Percentiles rank a stretch among this genome's conserved stretches.
These are phyloP conservation scores for Cutaneotrichosporon cavernicola DNA, from an alignment of 1,284 basidiomycete species.

Conservation along the genomic window DNA sequence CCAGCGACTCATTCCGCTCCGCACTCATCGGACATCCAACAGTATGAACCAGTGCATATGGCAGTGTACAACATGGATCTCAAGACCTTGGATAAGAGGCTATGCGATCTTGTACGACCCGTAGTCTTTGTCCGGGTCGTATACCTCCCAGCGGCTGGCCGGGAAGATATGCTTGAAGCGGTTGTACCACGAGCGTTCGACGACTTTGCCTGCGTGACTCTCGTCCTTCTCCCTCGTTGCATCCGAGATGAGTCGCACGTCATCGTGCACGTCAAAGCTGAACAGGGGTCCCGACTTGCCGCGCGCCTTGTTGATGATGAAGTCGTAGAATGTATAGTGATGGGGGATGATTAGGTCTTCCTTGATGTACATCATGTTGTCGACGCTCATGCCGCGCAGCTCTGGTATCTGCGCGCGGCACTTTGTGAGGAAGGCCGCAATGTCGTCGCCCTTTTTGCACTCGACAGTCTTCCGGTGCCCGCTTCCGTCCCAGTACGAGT, in stretches of 20 bases:
- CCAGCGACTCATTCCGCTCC: background rate
- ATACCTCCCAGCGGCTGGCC: slow-evolving; percentile 91
- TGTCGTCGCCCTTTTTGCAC: slow-evolving; percentile 98
- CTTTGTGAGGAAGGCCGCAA: slow-evolving; percentile 85
- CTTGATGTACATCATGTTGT: slow-evolving; percentile 99
- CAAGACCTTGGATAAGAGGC: background rate
- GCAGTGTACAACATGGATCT: slow-evolving; percentile 6
- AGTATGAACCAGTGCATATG: background rate
- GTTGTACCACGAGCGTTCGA: slow-evolving; percentile 93
- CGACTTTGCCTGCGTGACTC: slow-evolving; percentile 97
- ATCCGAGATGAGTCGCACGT: slow-evolving; percentile 91
- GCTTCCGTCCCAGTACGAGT: slow-evolving; percentile 98
- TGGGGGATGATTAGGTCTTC: slow-evolving; percentile 95
- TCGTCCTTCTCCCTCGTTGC: slow-evolving; percentile 97
- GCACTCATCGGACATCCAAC: background rate
- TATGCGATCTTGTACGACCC: slow-evolving; percentile 63
- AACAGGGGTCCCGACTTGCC: slow-evolving; percentile 98
- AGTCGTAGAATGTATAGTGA: slow-evolving; percentile 97
- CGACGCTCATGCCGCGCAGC: slow-evolving; percentile 80
- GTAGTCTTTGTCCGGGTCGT: slow-evolving; percentile 86
- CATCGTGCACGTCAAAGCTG: slow-evolving; percentile 99
- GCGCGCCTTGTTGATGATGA: slow-evolving; percentile 95
- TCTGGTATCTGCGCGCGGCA: slow-evolving; percentile 90
- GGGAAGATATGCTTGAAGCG: slow-evolving; percentile 95
- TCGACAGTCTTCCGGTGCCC: slow-evolving; percentile 90